Conservation (phyloP, 352 stramenopile genomes). For the Blastocystis sp. region DNA sequence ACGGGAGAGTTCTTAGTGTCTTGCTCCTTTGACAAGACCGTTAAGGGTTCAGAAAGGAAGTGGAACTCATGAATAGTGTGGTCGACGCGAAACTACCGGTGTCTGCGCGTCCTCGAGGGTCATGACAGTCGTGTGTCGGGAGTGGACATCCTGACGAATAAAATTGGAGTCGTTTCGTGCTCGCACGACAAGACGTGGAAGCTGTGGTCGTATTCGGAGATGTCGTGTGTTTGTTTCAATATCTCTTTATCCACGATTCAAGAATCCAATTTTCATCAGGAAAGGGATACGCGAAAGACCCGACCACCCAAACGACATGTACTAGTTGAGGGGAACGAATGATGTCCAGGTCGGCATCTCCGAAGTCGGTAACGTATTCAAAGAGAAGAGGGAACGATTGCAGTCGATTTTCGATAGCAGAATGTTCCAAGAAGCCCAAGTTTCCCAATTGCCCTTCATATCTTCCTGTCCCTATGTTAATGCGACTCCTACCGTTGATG, state of each 20-base stretch:
- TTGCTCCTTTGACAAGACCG: slow-evolving; percentile 75
- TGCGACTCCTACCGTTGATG: too few relatives aligned
- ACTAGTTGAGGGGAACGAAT: neutral
- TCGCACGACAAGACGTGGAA: slow-evolving; percentile 81
- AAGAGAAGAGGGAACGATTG: too few relatives aligned
- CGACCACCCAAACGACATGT: neutral
- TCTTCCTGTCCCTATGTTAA: too few relatives aligned
- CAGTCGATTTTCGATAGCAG: too few relatives aligned
- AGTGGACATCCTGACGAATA: slow-evolving; percentile 74
- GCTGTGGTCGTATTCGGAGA: slow-evolving; percentile 72
- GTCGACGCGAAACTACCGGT: slow-evolving; percentile 75
- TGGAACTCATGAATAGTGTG: slow-evolving; percentile 64
- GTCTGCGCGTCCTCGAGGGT: slow-evolving; percentile 70
- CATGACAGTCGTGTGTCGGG: slow-evolving; percentile 79
- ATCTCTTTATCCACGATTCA: neutral
- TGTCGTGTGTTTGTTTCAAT: neutral
- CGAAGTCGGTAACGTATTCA: too few relatives aligned
- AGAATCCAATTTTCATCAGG: neutral
- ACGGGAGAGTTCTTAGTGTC: slow-evolving; percentile 73
- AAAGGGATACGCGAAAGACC: neutral
- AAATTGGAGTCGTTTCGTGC: slow-evolving; percentile 75
- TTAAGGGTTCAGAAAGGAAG: slow-evolving; percentile 63
- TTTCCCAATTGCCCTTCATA: too few relatives aligned
- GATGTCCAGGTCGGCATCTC: too few relatives aligned
- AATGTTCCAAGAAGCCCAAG: too few relatives aligned